Evolutionary conservation across 257 asterid genomes (phyloP), one percentile per base, ranked within the genome.

Genomic region (Avicennia marina): DNA sequence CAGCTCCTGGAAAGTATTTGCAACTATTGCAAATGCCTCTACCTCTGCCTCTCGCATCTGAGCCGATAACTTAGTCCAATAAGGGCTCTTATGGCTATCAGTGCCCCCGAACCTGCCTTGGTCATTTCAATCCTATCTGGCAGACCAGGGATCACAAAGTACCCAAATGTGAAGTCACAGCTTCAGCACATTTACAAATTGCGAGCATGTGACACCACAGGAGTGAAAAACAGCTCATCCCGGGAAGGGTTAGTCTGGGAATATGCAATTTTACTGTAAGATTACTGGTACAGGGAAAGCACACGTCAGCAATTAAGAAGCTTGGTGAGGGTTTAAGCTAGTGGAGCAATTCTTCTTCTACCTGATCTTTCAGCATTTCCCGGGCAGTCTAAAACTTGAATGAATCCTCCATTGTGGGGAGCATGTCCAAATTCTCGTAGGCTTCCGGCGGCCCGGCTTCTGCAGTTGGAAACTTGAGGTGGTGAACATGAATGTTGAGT

Each of bases 371-470:
- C 11, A 82, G 36, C 79, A 64, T 58, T 2, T 25, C 69, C 6
- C 45, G 41, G 6, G 87, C 85, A 24, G 22, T 22, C 26, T 74
- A 60, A 32, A 82, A 76, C 3, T 67, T 71, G 29, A 43, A 0
- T 0, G 43, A 38, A 0, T 40, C 11, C 0, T 60, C 29, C 7
- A 68, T 49, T 1, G 82, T 63, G 22, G 74, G 56, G 16, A 83
- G 59, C 72, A 67, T 27, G 32, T 83, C 87, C 12, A 77, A 19
- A 34, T 72, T 80, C 48, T 77, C 85, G 10, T 76, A 74, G n/a
- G 81, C 79, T 58, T 70, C 64, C 2, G 83, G 85, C 1, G 80
- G 68, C 16, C 87, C 91, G 0, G 17, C 72, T 60, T 75, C 75
- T 0, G 12, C 67, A 7, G 54, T 19, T 6, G 91, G 85, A 29